These are phyloP conservation scores for Sporothrix inflata DNA, from an alignment of 2,329 filamentous ascomycete genomes.

Conservation along the genomic window DNA sequence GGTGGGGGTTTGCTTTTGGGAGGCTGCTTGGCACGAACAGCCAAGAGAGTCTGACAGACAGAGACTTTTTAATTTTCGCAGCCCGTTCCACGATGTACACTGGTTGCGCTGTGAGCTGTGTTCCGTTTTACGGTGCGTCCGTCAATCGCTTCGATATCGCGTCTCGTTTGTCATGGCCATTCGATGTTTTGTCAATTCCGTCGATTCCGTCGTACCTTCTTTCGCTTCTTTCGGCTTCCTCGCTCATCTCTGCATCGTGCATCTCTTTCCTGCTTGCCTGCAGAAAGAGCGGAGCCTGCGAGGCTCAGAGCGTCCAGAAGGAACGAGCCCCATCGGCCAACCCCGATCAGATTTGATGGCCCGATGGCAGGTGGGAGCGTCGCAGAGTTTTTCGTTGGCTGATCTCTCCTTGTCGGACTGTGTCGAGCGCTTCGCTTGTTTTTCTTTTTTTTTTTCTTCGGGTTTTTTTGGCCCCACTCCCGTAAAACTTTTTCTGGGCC, in stretches of 20 bases:
- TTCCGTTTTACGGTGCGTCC: neutral
- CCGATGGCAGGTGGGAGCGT: neutral
- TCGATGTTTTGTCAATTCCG: neutral
- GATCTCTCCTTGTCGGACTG: neutral
- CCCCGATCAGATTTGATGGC: slow-evolving; percentile 15
- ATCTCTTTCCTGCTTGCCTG: neutral
- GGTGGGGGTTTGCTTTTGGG: neutral
- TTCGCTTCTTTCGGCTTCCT: neutral
- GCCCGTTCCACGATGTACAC: neutral
- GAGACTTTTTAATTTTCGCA: neutral
- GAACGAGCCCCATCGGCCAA: slow-evolving; percentile 16
- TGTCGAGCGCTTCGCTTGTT: slow-evolving; percentile 10
- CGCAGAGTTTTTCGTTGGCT: slow-evolving; percentile 21
- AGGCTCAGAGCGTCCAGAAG: slow-evolving; percentile 7
- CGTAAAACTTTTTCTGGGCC: slow-evolving; percentile 15
- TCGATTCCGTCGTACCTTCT: too few species aligned
- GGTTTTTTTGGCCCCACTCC: neutral
- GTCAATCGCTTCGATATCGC: neutral
- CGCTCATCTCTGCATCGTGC: neutral
- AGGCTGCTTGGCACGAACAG: slow-evolving; percentile 3
- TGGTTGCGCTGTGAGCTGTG: neutral
- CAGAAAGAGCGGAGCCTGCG: slow-evolving; percentile 10
- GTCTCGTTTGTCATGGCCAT: neutral
- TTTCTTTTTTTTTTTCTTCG: neutral
- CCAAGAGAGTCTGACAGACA: neutral